These are phyloP conservation scores for Mollisiaceae sp. DNA, from an alignment of 2,329 filamentous ascomycete genomes.

Conservation along the genomic window DNA sequence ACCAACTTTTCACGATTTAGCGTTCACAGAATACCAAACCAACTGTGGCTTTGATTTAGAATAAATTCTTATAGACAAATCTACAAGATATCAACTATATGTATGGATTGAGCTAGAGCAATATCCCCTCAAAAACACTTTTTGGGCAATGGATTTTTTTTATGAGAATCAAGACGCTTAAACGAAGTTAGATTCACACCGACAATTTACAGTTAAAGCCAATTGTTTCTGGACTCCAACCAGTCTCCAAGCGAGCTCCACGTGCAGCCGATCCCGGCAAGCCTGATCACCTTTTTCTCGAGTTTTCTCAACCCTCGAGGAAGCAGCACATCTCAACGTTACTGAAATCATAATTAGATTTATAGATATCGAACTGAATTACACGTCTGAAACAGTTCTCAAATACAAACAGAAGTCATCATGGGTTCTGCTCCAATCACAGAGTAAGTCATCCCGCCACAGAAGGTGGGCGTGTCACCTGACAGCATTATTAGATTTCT, in stretches of 20 bases:
- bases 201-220: too few species aligned
- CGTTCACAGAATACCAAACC: neutral
- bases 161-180: neutral
- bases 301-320: neutral
- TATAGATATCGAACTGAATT: too few species aligned
- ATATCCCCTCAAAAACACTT: neutral
- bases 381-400: neutral
- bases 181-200: too few species aligned
- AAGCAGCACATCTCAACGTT: neutral
- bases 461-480: neutral
- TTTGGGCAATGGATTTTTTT: too few species aligned
- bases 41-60: neutral
- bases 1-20: neutral
- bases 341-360: neutral
- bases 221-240: neutral
- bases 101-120: neutral
- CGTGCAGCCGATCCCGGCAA: constrained; percentile 10
- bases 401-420: neutral
- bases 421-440: constrained; percentile 13
- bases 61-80: neutral
- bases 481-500: constrained; percentile 62
- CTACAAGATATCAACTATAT: neutral
- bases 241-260: neutral
- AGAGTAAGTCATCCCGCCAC: constrained; percentile 14
- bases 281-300: neutral